Evolutionary conservation across 139 green algal genomes (phyloP), one percentile per base, ranked within the genome.

Genomic region (Pleodorina starrii): DNA sequence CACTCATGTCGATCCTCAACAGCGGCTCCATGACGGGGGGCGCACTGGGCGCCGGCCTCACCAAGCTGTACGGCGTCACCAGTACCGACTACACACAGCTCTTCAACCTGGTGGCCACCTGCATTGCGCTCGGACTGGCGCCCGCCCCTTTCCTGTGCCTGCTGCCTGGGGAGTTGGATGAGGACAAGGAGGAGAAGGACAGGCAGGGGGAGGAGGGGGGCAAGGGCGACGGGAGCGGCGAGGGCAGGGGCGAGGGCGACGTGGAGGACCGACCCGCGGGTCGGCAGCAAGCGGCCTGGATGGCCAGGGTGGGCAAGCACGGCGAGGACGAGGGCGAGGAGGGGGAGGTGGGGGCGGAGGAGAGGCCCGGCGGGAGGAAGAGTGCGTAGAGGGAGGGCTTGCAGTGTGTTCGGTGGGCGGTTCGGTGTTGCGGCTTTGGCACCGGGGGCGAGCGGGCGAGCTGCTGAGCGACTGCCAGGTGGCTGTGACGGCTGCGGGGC

Each of bases 1-100:
- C 97, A 1, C 93, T 99, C 35, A 99, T 99, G 98, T 95, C 80
- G 10, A 91, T 99, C 1, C 91, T 97, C 42, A 99, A 99, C 89
- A 94, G 93, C 46, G 97, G 96, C 42, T 84, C 59, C n/a, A 85
- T 92, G 54, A 90, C 57, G 3, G 68, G 83, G 14, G 68, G 66
- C 0, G 83, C 83, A 35, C 63, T 88, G 66, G 83, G 83, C 0
- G 94, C 93, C 0, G 80, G 60, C 9, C 91, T 99, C 1, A 99
- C 97, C 0, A 89, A 89, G n/a, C 54, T 46, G 36, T 83, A 96
- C 17, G 93, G 95, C 27, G 94, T 95, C 14, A 98, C 95, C 1
- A 91, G 90, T 3, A 81, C 91, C 14, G 89, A 98, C 72, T 99
- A 98, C 71, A 85, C 76, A 79, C 76, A 92, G 50, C 68, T 93